Conservation (phyloP, 2,329 filamentous ascomycete species). For the Penicillium sp. region DNA sequence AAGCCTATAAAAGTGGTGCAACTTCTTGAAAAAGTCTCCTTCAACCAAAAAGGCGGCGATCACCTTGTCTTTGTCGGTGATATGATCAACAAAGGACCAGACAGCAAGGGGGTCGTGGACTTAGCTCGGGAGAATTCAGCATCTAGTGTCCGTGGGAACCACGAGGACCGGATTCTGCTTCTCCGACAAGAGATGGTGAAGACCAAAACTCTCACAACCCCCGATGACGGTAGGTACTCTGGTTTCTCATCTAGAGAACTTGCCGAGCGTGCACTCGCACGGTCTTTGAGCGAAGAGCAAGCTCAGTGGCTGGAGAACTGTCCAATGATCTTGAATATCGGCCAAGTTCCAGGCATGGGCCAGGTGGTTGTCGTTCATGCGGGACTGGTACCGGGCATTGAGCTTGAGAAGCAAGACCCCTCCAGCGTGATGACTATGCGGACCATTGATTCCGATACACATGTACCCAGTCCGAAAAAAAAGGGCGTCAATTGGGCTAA, state of each 20-base stretch:
- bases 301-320: slow-evolving; percentile 66
- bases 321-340: slow-evolving; percentile 74
- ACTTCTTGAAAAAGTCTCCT: slow-evolving; percentile 66
- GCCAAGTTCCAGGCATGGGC: slow-evolving; percentile 59
- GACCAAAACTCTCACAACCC: slow-evolving; percentile 17
- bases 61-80: slow-evolving; percentile 76
- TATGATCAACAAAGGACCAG: slow-evolving; percentile 80
- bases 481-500: slow-evolving; percentile 66
- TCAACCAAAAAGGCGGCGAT: slow-evolving; percentile 59
- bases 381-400: slow-evolving; percentile 74
- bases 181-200: slow-evolving; percentile 52
- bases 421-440: slow-evolving; percentile 91
- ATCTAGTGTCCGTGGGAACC: slow-evolving; percentile 83
- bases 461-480: slow-evolving; percentile 53
- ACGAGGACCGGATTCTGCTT: slow-evolving; percentile 82
- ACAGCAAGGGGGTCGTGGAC: slow-evolving; percentile 74
- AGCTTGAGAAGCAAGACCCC: slow-evolving; percentile 69
- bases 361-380: slow-evolving; percentile 78
- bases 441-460: slow-evolving; percentile 64
- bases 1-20: slow-evolving; percentile 41
- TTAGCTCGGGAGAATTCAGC: slow-evolving; percentile 71
- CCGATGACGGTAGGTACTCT: slow-evolving; percentile 27
- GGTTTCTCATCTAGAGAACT: slow-evolving; percentile 33
- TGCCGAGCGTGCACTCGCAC: slow-evolving; percentile 53
- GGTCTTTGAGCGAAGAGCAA: slow-evolving; percentile 58